These are phyloP conservation scores for Artemisia annua DNA, from an alignment of 129 eudicot species.

Conservation along the genomic window DNA sequence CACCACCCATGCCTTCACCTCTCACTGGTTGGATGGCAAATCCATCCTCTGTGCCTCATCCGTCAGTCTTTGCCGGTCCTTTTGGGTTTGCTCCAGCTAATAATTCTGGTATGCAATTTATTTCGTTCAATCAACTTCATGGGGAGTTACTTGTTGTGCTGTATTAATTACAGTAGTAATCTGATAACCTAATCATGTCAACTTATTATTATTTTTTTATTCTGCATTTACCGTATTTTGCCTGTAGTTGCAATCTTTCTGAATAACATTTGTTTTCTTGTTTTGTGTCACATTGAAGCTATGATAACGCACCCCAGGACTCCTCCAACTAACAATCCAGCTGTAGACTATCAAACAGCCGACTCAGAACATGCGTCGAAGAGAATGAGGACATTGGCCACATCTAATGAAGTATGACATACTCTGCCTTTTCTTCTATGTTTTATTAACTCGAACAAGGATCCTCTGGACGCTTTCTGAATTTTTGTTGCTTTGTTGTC, in stretches of 20 bases:
- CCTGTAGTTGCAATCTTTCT: not conserved
- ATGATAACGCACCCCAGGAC: conserved; percentile 76
- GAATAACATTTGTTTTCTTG: conserved; percentile 18
- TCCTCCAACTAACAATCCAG: conserved; percentile 63
- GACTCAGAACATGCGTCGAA: conserved; percentile 75
- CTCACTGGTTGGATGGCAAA: conserved; percentile 89
- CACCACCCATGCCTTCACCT: conserved; percentile 67
- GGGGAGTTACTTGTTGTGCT: too few species aligned
- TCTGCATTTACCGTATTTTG: not conserved
- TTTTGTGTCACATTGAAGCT: conserved; percentile 37
- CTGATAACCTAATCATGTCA: too few species aligned
- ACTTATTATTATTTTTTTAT: not conserved
- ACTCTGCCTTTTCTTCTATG: conserved; percentile 6
- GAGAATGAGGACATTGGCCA: conserved; percentile 73
- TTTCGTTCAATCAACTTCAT: not conserved
- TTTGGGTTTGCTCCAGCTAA: conserved; percentile 62
- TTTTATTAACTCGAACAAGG: not conserved
- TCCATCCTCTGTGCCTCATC: conserved; percentile 69
- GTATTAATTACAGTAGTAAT: too few species aligned
- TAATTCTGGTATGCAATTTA: conserved; percentile 46
- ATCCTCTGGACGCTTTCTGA: not conserved
- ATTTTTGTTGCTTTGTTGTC: too few species aligned
- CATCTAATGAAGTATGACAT: conserved; percentile 72
- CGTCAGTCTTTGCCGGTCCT: conserved; percentile 74
- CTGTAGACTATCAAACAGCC: conserved; percentile 80